Conservation (phyloP, 106 monocot species). For the Phalaenopsis equestris region DNA sequence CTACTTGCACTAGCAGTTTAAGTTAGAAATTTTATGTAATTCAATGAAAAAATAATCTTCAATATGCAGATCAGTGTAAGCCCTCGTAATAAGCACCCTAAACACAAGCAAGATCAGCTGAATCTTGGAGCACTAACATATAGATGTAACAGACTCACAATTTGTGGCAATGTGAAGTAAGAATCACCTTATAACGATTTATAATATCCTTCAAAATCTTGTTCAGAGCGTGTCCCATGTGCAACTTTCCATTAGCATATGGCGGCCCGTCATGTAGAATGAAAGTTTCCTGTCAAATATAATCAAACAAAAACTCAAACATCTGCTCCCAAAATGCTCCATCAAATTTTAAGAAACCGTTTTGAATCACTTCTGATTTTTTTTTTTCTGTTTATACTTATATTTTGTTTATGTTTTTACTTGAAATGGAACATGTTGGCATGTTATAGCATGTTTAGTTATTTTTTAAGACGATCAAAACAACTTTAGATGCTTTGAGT, state of each 20-base stretch:
- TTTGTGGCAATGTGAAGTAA: background rate
- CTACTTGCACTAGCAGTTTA: background rate
- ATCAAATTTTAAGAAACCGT: background rate
- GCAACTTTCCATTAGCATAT: conserved; percentile 94
- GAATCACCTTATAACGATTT: conserved; percentile 76
- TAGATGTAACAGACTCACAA: background rate
- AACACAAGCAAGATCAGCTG: background rate
- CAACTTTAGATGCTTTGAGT: too few relatives aligned
- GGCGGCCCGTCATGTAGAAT: conserved; percentile 97
- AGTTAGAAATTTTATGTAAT: background rate
- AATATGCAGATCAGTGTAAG: background rate
- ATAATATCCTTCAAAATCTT: conserved; percentile 98
- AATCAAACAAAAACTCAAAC: conserved; percentile 6
- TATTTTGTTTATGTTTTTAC: too few relatives aligned
- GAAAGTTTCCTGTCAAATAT: conserved; percentile 55
- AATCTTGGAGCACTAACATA: background rate
- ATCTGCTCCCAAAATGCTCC: background rate
- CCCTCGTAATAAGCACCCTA: background rate
- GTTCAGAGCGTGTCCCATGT: conserved; percentile 97
- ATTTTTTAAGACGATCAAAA: too few relatives aligned
- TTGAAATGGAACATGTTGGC: too few relatives aligned
- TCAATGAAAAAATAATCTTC: background rate
- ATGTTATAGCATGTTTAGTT: too few relatives aligned
- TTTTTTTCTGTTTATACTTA: too few relatives aligned
- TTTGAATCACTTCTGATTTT: too few relatives aligned